These are phyloP conservation scores for Scheffersomyces segobiensis DNA, from an alignment of 1,139 yeast genomes.

Conservation along the genomic window DNA sequence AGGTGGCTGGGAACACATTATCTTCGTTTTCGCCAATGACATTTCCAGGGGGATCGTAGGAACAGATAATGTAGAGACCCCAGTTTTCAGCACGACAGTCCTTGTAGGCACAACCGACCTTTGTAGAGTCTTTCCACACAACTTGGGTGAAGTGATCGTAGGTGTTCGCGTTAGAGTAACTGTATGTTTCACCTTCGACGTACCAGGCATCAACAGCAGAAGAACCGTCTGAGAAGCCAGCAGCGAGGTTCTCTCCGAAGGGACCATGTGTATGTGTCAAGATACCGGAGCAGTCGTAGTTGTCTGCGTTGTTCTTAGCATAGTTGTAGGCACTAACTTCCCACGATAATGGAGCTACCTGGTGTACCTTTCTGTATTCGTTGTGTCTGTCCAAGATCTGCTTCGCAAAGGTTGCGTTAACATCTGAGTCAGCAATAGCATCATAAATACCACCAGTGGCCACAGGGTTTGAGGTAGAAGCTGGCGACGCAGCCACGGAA, in stretches of 20 bases:
- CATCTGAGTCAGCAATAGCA: slow-evolving; percentile 11
- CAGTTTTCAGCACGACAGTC: slow-evolving; percentile 33
- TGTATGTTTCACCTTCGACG: slow-evolving; percentile 20
- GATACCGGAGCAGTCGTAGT: slow-evolving; percentile 25
- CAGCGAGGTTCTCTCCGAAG: slow-evolving; percentile 28
- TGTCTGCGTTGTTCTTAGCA: slow-evolving; percentile 23
- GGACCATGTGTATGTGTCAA: slow-evolving; percentile 26
- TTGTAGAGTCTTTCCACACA: slow-evolving; percentile 71
- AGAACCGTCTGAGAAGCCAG: slow-evolving; percentile 21
- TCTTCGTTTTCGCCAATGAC: slow-evolving; percentile 15
- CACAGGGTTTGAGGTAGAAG: background rate
- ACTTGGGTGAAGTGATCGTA: slow-evolving; percentile 85
- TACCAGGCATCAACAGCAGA: slow-evolving; percentile 26
- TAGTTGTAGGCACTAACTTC: slow-evolving; percentile 19
- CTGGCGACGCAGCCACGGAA: background rate
- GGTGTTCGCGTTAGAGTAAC: slow-evolving; percentile 20
- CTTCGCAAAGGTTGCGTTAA: slow-evolving; percentile 18
- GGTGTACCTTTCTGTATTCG: slow-evolving; percentile 21
- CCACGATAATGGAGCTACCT: slow-evolving; percentile 23
- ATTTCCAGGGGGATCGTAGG: slow-evolving; percentile 26
- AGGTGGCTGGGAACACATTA: slow-evolving; percentile 10
- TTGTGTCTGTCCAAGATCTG: slow-evolving; percentile 24
- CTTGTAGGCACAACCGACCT: slow-evolving; percentile 74
- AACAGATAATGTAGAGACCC: slow-evolving; percentile 24
- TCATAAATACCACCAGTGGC: slow-evolving; percentile 9